Conservation (phyloP, 805 yeast genomes). For the Clavispora fructus region DNA sequence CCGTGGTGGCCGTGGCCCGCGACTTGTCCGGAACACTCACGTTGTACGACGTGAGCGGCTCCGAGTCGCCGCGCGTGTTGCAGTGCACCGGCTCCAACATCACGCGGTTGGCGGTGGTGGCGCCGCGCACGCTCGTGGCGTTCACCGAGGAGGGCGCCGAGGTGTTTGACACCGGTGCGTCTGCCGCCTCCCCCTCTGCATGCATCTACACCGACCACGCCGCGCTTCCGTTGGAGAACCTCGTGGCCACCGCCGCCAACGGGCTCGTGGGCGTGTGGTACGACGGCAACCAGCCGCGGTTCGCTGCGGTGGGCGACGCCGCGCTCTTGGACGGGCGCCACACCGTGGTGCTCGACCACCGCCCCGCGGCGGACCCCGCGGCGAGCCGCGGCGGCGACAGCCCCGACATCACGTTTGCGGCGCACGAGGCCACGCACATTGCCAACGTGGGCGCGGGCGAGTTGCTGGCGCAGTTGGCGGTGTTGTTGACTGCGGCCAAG, state of each 20-base stretch:
- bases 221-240: constrained; percentile 16
- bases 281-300: constrained; percentile 25
- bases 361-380: not conserved
- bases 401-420: constrained; percentile 13
- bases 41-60: constrained; percentile 21
- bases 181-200: constrained; percentile 7
- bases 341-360: constrained; percentile 18
- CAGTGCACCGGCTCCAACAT: constrained; percentile 4
- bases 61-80: constrained; percentile 21
- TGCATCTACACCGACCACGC: constrained; percentile 1
- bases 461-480: constrained; percentile 15
- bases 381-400: not conserved
- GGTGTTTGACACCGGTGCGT: constrained; percentile 19
- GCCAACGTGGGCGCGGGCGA: constrained; percentile 20
- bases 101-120: constrained; percentile 4
- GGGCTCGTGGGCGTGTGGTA: constrained; percentile 38
- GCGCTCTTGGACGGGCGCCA: constrained; percentile 9
- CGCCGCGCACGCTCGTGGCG: constrained; percentile 4
- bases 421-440: constrained; percentile 17
- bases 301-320: constrained; percentile 14
- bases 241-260: constrained; percentile 26
- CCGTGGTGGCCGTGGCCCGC: not conserved
- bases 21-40: constrained; percentile 24
- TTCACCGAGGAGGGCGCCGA: constrained; percentile 27
- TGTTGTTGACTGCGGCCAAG: constrained; percentile 8